Evolutionary conservation across 2,329 filamentous ascomycete genomes (phyloP).

Genomic region (Exophiala dermatitidis): DNA sequence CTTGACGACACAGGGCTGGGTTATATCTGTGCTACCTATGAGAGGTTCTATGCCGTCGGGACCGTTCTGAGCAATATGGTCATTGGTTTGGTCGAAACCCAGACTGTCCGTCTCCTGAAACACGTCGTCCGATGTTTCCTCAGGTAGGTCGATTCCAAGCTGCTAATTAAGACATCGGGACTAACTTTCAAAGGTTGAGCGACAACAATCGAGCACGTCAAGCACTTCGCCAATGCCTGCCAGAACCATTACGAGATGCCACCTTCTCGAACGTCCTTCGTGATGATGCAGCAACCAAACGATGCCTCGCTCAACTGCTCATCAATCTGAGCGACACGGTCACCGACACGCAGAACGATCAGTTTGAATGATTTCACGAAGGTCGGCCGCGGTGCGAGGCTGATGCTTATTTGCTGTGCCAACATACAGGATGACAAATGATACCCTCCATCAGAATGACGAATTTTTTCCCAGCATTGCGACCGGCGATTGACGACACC

Average conservation of each 20-base stretch:
- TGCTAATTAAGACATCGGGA: too few species aligned
- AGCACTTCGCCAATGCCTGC: slow-evolving; percentile 88
- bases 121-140: slow-evolving; percentile 97
- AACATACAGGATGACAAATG: slow-evolving; percentile 13
- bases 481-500: slow-evolving; percentile 16
- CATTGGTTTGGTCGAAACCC: slow-evolving; percentile 90
- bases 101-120: slow-evolving; percentile 91
- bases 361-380: slow-evolving; percentile 22
- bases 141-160: slow-evolving; percentile 53
- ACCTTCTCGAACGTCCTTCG: slow-evolving; percentile 95
- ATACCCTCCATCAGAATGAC: slow-evolving; percentile 19
- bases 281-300: slow-evolving; percentile 94
- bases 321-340: slow-evolving; percentile 94
- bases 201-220: slow-evolving; percentile 95
- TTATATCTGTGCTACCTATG: slow-evolving; percentile 98
- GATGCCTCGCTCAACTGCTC: slow-evolving; percentile 90
- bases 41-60: slow-evolving; percentile 95
- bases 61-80: slow-evolving; percentile 99
- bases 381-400: slow-evolving; percentile 4
- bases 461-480: slow-evolving; percentile 21
- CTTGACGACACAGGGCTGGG: slow-evolving; percentile 93
- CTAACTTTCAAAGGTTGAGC: slow-evolving; percentile 57
- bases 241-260: slow-evolving; percentile 95
- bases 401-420: slow-evolving; percentile 12
- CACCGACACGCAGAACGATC: slow-evolving; percentile 40